phyloP scores from a whole-genome alignment of 495 filamentous ascomycete genomes.

The Cudoniella acicularis region DNA sequence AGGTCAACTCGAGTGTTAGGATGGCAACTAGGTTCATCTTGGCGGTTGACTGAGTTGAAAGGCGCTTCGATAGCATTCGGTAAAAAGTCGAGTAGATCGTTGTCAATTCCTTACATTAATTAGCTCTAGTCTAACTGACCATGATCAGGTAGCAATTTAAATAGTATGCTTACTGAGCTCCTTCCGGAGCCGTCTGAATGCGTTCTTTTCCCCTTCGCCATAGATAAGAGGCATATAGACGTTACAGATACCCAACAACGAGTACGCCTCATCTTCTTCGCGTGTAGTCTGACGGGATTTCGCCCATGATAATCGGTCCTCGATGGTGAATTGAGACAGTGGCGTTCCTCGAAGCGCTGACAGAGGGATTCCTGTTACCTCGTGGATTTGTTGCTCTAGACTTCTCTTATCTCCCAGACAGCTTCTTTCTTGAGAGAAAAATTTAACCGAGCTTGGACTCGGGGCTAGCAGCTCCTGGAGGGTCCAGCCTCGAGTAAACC shows the following conservation, averaged over 20 bases:
- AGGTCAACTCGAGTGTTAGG: constrained; percentile 28
- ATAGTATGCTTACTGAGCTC: neutral
- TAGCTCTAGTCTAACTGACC: neutral
- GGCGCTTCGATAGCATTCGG: constrained; percentile 18
- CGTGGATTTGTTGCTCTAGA: neutral
- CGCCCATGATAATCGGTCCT: neutral
- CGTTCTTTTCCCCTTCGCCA: neutral
- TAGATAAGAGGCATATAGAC: neutral
- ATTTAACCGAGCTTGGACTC: neutral
- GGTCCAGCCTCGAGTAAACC: neutral
- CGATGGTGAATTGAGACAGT: neutral
- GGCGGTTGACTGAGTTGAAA: neutral
- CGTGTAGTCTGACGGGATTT: neutral
- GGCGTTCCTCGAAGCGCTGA: neutral
- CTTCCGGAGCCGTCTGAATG: neutral
- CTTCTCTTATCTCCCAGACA: neutral
- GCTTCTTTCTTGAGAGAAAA: neutral
- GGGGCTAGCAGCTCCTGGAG: neutral
- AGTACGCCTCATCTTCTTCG: neutral
- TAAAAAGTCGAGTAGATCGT: neutral
- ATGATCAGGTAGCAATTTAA: neutral
- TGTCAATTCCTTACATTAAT: too few species aligned
- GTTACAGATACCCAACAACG: neutral
- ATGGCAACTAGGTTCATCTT: constrained; percentile 18
- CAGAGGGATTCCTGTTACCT: neutral